These are phyloP conservation scores for Suillus americanus DNA, from an alignment of 768 basidiomycete species.

Conservation along the genomic window DNA sequence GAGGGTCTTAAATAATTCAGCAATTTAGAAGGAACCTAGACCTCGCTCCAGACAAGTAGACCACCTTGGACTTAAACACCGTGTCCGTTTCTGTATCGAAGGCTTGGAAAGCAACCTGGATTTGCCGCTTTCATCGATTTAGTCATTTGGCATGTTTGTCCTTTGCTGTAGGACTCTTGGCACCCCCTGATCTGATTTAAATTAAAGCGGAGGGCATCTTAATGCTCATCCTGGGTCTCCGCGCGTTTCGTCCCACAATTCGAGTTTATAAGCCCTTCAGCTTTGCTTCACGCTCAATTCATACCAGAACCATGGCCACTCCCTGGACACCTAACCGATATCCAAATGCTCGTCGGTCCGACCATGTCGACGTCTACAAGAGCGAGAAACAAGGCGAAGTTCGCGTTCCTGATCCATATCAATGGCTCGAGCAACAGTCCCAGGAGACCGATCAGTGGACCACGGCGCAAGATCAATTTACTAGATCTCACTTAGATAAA, in stretches of 20 bases:
- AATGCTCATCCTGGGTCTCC: slow-evolving; percentile 13
- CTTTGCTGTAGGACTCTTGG: slow-evolving; percentile 26
- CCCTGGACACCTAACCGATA: slow-evolving; percentile 60
- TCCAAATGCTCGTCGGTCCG: slow-evolving; percentile 62
- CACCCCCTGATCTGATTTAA: slow-evolving; percentile 30
- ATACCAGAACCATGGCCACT: slow-evolving; percentile 30
- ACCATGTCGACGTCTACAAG: slow-evolving; percentile 68
- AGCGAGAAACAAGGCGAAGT: slow-evolving; percentile 63
- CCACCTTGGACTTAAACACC: slow-evolving; percentile 1
- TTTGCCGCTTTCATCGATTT: slow-evolving; percentile 18
- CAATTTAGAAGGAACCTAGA: slow-evolving; percentile 14
- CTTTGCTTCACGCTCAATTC: slow-evolving; percentile 14
- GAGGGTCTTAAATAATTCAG: slow-evolving; percentile 5
- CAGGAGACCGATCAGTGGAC: slow-evolving; percentile 69
- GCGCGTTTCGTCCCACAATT: slow-evolving; percentile 19
- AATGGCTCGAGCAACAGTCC: slow-evolving; percentile 68
- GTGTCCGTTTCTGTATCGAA: slow-evolving; percentile 10
- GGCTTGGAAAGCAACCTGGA: slow-evolving; percentile 3
- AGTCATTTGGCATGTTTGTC: slow-evolving; percentile 15
- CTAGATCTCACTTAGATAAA: slow-evolving; percentile 59
- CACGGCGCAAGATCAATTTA: slow-evolving; percentile 57
- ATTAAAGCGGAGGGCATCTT: slow-evolving; percentile 17
- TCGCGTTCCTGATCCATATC: slow-evolving; percentile 66
- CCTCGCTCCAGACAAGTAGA: slow-evolving; percentile 8
- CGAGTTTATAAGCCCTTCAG: slow-evolving; percentile 23